A percentile compares a stretch with the other conserved stretches of the same genome.
These are phyloP conservation scores for Russula abietina DNA, from an alignment of 768 basidiomycete genomes.

Conservation along the genomic window DNA sequence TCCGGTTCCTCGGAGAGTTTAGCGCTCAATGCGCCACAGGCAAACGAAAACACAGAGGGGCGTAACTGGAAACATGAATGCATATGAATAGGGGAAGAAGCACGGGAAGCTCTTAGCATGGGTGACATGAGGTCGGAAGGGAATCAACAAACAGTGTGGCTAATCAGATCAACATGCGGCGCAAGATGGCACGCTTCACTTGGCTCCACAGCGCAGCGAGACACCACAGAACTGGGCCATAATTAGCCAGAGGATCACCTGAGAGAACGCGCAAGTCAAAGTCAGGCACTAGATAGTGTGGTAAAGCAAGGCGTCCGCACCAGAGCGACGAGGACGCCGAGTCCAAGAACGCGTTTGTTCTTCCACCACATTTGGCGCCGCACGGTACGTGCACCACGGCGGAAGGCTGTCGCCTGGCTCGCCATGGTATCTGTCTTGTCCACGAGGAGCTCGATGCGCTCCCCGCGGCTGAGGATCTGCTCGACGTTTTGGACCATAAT, in stretches of 20 bases:
- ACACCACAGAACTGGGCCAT: constrained; percentile 88
- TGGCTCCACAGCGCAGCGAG: constrained; percentile 56
- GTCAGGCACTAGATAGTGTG: constrained; percentile 10
- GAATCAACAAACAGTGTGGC: constrained; percentile 1
- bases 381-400: constrained; percentile 78
- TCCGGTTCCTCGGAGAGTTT: background rate
- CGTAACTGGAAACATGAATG: constrained; percentile 5
- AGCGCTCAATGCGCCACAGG: constrained; percentile 16
- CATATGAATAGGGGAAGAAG: constrained; percentile 16
- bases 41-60: background rate
- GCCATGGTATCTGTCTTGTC: constrained; percentile 97
- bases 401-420: constrained; percentile 88
- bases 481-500: constrained; percentile 99
- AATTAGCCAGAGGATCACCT: constrained; percentile 78
- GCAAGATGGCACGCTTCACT: constrained; percentile 19
- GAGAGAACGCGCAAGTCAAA: constrained; percentile 20
- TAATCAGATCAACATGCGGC: constrained; percentile 15
- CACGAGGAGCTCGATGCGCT: constrained; percentile 90
- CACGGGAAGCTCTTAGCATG: constrained; percentile 1
- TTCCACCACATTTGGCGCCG: constrained; percentile 89
- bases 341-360: constrained; percentile 60
- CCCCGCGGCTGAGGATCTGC: constrained; percentile 89
- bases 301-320: constrained; percentile 37
- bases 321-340: constrained; percentile 66
- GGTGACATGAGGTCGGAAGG: background rate